phyloP scores from a whole-genome alignment of 2,329 filamentous ascomycete genomes.

The Colletotrichum incanum region DNA sequence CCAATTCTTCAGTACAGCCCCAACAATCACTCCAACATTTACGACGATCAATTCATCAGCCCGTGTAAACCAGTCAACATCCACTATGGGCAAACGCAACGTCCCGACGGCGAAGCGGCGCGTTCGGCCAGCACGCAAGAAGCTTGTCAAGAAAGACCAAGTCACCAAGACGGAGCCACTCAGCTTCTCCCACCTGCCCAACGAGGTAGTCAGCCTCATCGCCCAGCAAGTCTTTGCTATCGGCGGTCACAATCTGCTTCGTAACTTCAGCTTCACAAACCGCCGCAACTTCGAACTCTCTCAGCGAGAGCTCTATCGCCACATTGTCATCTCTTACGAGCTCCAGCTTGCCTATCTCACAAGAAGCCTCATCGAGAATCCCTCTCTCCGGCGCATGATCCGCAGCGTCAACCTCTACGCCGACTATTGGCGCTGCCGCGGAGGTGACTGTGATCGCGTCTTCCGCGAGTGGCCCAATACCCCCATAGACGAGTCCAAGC shows the following conservation, averaged over 20 bases:
- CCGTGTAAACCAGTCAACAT: neutral
- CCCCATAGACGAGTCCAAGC: neutral
- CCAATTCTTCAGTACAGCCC: neutral
- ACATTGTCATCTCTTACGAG: neutral
- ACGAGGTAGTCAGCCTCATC: conserved; percentile 23
- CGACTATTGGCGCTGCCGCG: neutral
- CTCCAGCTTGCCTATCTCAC: conserved; percentile 3
- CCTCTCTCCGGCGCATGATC: neutral
- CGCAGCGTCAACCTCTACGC: neutral
- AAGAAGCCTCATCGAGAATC: conserved; percentile 34
- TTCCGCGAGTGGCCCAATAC: neutral
- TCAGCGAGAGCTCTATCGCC: conserved; percentile 24
- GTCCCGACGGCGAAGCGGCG: neutral
- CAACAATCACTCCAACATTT: neutral
- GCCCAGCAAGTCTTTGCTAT: neutral
- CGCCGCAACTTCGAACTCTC: neutral
- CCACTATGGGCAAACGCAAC: neutral
- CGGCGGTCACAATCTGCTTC: neutral
- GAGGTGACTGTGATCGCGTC: neutral
- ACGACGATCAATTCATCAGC: neutral
- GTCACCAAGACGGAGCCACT: neutral
- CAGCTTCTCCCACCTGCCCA: conserved; percentile 12
- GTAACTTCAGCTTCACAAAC: conserved; percentile 6
- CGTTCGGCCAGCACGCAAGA: neutral
- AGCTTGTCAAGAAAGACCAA: neutral